Base-by-base conservation (phyloP, 148 eudicot species). In the Rhododendron williamsianum region DNA sequence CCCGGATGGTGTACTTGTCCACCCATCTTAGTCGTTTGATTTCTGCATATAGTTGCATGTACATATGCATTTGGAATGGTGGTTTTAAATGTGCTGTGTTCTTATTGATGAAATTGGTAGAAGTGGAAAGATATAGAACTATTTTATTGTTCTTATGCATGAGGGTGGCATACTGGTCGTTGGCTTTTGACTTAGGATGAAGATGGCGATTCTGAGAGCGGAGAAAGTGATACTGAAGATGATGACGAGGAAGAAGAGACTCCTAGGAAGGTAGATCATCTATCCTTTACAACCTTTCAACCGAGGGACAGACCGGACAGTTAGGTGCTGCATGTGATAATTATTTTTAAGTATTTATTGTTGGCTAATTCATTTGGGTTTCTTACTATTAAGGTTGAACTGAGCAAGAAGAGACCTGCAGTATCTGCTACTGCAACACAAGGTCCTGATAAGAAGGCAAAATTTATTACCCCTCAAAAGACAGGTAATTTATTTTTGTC, bases 401-500 rank as follows among this genome's bases (percentile, higher is more conserved):
- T 88, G 41, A 85, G 90, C 92, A 92, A 90, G 83, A 93, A 95
- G 92, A 92, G 98, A 88, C 83, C 89, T 78, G 87, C 88, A 1
- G 93, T 85, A 78, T 89, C 94, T 77, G 89, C 93, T 76, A 65
- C 84, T 35, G 92, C 92, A 84, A 90, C 92, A 7, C 90, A 93
- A 85, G 88, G 83, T 52, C 80, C 88, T 84, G 90, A 86, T 45
- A 95, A 95, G 85, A 93, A 92, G 90, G 95, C 96, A 23, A 95
- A 93, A 88, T 85, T 91, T 41, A 74, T 81, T 35, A 93, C 98
- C 33, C 96, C 98, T 19, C 90, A 89, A 83, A 92, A 92, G 86
- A 90, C 89, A 88, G 98, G 96, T 95, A 19, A 78, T n/a, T 60
- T 30, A 4, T 80, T 25, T n/a, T n/a, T n/a, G 1, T 10, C 25